Evolutionary conservation across 1,284 basidiomycete genomes (phyloP).

Genomic region (Coniophora puteana): DNA sequence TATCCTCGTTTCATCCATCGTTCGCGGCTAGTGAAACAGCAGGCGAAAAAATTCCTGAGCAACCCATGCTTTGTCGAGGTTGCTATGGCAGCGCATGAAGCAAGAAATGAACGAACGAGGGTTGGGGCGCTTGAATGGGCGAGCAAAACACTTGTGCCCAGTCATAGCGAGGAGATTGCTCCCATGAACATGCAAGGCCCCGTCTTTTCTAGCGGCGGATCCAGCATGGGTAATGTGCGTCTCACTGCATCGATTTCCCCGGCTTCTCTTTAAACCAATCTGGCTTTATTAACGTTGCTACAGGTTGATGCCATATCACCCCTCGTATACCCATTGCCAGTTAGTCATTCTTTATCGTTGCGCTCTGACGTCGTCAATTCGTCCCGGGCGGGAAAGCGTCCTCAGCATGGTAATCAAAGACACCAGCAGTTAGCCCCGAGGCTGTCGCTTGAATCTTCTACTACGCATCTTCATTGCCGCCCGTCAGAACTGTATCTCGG

Average conservation of each 20-base stretch:
- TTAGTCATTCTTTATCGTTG: conserved; percentile 22
- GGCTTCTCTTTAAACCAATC: neutral
- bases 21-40: conserved; percentile 31
- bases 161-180: neutral
- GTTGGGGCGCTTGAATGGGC: conserved; percentile 14
- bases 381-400: conserved; percentile 5
- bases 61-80: conserved; percentile 47
- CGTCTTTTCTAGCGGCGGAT: conserved; percentile 37
- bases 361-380: neutral
- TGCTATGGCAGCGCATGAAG: conserved; percentile 24
- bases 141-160: conserved; percentile 15
- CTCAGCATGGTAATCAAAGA: conserved; percentile 9
- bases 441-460: conserved; percentile 9
- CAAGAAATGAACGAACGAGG: conserved; percentile 24
- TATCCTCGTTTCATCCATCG: conserved; percentile 40
- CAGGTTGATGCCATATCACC: conserved; percentile 35
- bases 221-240: conserved; percentile 47
- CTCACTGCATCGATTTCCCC: too few species aligned
- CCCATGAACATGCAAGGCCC: conserved; percentile 10
- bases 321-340: conserved; percentile 16
- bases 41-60: conserved; percentile 28
- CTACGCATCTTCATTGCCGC: conserved; percentile 34
- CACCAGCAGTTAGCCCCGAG: conserved; percentile 5
- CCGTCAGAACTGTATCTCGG: conserved; percentile 47
- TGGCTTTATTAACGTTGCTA: conserved; percentile 3